These are phyloP conservation scores for Syzygium grande DNA, from an alignment of 345 rosid genomes.

Conservation along the genomic window DNA sequence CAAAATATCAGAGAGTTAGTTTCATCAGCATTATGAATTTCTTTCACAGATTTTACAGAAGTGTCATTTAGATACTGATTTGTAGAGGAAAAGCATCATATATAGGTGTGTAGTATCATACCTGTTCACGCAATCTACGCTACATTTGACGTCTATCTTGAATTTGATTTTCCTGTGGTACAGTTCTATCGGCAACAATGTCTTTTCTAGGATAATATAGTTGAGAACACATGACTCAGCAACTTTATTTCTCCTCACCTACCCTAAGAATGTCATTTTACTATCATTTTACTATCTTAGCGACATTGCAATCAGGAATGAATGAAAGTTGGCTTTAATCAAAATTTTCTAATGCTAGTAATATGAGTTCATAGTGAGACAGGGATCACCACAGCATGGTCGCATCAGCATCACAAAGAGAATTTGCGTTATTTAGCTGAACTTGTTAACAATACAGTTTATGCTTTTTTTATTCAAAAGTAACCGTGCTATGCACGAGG, in stretches of 20 bases:
- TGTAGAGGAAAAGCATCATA: no score
- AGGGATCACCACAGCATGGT: neutral
- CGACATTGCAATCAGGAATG: neutral
- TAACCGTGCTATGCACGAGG: neutral
- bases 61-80: no score
- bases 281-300: neutral
- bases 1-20: no score
- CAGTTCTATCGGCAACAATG: no score
- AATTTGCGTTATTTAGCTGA: neutral
- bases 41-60: no score
- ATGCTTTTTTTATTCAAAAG: neutral
- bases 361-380: neutral
- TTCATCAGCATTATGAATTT: no score
- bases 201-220: neutral
- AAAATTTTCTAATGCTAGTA: neutral
- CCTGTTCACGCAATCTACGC: no score
- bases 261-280: rapidly evolving
- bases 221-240: neutral
- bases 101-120: no score
- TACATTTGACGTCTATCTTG: no score
- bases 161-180: no score
- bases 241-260: no score
- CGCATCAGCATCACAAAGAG: neutral
- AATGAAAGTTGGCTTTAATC: neutral
- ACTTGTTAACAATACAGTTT: neutral